These are phyloP conservation scores for Ilyonectria sp. DNA, from an alignment of 2,329 filamentous ascomycete species.

Conservation along the genomic window DNA sequence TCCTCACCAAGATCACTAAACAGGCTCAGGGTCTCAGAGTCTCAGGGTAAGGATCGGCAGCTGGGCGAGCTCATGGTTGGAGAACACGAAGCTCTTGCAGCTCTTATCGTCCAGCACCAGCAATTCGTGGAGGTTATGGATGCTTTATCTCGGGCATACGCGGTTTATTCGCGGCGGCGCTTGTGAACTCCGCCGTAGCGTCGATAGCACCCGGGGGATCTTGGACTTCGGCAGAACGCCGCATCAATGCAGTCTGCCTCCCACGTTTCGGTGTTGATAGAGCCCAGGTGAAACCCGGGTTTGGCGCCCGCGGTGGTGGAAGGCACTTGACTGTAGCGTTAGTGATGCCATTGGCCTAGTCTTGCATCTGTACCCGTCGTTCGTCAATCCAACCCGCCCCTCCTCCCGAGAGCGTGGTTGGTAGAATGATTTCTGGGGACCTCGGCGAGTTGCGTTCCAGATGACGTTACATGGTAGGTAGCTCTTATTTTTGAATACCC, in stretches of 20 bases:
- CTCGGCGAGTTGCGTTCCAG: slow-evolving; percentile 31
- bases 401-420: slow-evolving; percentile 21
- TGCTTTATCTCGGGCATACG: not conserved
- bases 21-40: no score
- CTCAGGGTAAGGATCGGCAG: slow-evolving; percentile 32
- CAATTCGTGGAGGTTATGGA: slow-evolving; percentile 14
- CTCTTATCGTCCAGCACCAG: slow-evolving; percentile 22
- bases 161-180: slow-evolving; percentile 9
- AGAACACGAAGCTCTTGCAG: slow-evolving; percentile 6
- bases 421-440: slow-evolving; percentile 28
- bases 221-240: slow-evolving; percentile 24
- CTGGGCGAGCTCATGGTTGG: slow-evolving; percentile 33
- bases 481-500: slow-evolving; percentile 14
- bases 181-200: slow-evolving; percentile 3
- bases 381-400: slow-evolving; percentile 30
- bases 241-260: slow-evolving; percentile 28
- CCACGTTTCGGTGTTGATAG: slow-evolving; percentile 31
- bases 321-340: slow-evolving; percentile 33
- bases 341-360: slow-evolving; percentile 23
- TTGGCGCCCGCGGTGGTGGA: slow-evolving; percentile 29
- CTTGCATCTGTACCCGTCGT: slow-evolving; percentile 22
- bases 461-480: slow-evolving; percentile 29
- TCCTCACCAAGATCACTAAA: not conserved
- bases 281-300: slow-evolving; percentile 37
- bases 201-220: slow-evolving; percentile 9